These are phyloP conservation scores for Rhizophagus sp. DNA, from an alignment of 192 early-diverging fungal species.

Conservation along the genomic window DNA sequence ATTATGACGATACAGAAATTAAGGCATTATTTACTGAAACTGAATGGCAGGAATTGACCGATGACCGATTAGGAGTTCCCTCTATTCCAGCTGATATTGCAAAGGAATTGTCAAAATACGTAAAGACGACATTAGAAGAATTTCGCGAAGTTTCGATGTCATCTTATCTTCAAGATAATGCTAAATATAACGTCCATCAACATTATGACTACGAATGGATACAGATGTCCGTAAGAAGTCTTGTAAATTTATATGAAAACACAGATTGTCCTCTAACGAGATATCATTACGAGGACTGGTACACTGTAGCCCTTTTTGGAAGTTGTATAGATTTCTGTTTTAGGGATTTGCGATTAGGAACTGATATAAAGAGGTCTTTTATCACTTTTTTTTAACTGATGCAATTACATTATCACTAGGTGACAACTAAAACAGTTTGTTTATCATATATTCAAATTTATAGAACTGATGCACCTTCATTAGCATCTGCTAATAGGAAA, in stretches of 20 bases:
- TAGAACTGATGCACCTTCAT: too few relatives aligned
- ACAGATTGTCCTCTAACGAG: neutral
- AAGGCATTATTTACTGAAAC: too few relatives aligned
- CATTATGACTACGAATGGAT: neutral
- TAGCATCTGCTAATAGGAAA: too few relatives aligned
- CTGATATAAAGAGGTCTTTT: neutral
- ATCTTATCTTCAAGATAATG: neutral
- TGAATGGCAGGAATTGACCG: too few relatives aligned
- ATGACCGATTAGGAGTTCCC: neutral
- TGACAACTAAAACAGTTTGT: too few relatives aligned
- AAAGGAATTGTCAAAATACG: neutral
- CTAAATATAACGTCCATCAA: neutral
- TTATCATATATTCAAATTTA: too few relatives aligned
- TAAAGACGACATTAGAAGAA: neutral
- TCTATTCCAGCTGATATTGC: neutral
- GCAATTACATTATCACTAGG: neutral
- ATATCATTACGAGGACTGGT: neutral
- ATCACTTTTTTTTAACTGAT: neutral
- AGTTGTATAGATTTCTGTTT: neutral
- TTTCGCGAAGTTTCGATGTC: neutral
- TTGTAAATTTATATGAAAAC: conserved; percentile 3
- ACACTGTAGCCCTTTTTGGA: neutral
- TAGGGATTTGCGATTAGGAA: neutral
- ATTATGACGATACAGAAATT: too few relatives aligned
- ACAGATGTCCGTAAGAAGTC: neutral